Evolutionary conservation across 164 flowering plant species (phyloP), one percentile per base, ranked within the genome.

Genomic region (Echeveria elegans): DNA sequence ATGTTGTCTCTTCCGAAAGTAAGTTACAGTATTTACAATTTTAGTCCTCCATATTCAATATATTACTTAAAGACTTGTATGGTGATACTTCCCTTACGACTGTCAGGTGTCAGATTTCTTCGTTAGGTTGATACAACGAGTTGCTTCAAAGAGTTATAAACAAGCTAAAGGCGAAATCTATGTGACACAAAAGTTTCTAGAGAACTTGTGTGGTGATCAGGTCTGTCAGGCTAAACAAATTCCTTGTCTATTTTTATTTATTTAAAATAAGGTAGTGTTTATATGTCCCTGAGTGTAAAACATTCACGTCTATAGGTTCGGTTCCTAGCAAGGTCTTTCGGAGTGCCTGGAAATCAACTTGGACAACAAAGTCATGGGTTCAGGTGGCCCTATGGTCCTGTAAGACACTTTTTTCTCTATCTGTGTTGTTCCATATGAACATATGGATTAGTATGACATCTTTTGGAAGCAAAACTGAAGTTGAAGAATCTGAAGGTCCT

Each of bases 351-450:
- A 48, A 88, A 95, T 85, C 98, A 95, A 81, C 87, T 92, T 56
- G 99, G 99, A 72, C 99, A 95, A 74, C 97, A 92, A 69, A 95
- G 97, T 78, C 87, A 95, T 77, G 99, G 97, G 66, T 92, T 80
- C 59, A 89, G 99, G 40, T 95, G 99, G 99, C 99, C 99, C 32
- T 95, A 88, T 88, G 99, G 99, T 71, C 97, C 99, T 45, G 99
- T 95, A 86, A 87, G 88, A 26, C 73, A 67, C 47, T n/a, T 37
- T 60, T 38, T 61, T 56, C 32, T 56, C 28, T 29, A 26, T 4
- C 16, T 11, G 7, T n/a, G n/a, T n/a, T n/a, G n/a, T n/a, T n/a
- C n/a, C n/a, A n/a, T n/a, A n/a, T n/a, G n/a, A n/a, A n/a, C n/a
- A n/a, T n/a, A n/a, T n/a, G n/a, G n/a, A n/a, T n/a, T n/a, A n/a